Evolutionary conservation across 2,329 filamentous ascomycete species (phyloP).

Genomic region (Westerdykella sp.): DNA sequence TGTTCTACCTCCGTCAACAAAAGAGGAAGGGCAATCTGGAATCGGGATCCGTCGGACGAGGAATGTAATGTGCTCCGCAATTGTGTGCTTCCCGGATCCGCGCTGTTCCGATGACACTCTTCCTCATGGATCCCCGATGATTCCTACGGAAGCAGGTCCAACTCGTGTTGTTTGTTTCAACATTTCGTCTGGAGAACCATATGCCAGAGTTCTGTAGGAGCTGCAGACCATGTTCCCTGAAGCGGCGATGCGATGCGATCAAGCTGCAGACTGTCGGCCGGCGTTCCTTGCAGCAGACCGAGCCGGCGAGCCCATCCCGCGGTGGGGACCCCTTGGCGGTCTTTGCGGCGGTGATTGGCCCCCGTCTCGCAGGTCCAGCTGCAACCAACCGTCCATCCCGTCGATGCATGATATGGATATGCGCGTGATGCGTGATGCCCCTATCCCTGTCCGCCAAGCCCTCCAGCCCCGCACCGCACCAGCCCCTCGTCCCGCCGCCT

Average conservation of each 20-base stretch:
- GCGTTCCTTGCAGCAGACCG: constrained; percentile 32
- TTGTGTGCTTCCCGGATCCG: too few species aligned
- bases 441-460: constrained; percentile 6
- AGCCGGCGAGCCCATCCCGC: too few species aligned
- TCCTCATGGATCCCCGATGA: too few species aligned
- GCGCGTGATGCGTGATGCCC: neutral
- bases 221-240: constrained; percentile 7
- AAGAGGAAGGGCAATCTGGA: constrained; percentile 26
- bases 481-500: constrained; percentile 2
- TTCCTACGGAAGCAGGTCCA: too few species aligned
- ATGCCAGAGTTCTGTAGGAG: neutral
- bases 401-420: constrained; percentile 22
- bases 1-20: constrained; percentile 26
- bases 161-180: neutral
- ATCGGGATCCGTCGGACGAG: constrained; percentile 21
- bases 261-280: constrained; percentile 18
- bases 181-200: constrained; percentile 1
- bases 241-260: constrained; percentile 12
- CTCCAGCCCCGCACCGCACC: constrained; percentile 11
- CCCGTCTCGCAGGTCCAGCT: constrained; percentile 14
- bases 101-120: too few species aligned
- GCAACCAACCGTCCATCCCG: constrained; percentile 32
- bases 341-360: constrained; percentile 19
- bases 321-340: constrained; percentile 19
- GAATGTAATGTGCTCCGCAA: constrained; percentile 7